Conservation (phyloP, 495 filamentous ascomycete species). For the Acidiella bohemica region DNA sequence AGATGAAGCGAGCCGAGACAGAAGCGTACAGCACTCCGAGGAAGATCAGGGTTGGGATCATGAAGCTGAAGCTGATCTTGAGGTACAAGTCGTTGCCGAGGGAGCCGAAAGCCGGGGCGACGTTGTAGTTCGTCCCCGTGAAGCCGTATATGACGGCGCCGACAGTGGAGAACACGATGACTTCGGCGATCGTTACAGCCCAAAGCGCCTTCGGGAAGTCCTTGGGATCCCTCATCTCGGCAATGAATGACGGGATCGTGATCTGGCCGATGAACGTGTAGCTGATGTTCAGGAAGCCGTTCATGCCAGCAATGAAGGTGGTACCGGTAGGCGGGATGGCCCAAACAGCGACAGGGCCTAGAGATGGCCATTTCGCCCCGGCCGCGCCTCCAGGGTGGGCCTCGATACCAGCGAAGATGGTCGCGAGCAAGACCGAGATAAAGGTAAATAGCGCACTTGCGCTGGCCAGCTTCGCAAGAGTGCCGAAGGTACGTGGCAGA, state of each 20-base stretch:
- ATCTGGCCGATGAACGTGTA: constrained; percentile 93
- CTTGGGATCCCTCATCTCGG: constrained; percentile 73
- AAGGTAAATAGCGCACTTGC: constrained; percentile 73
- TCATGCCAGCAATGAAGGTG: constrained; percentile 64
- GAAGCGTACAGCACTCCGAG: constrained; percentile 78
- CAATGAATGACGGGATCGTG: constrained; percentile 80
- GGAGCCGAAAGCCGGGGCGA: constrained; percentile 68
- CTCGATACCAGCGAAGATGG: constrained; percentile 64
- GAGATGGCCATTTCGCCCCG: constrained; percentile 25
- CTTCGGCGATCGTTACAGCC: constrained; percentile 71
- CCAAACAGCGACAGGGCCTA: constrained; percentile 48
- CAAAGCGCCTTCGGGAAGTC: constrained; percentile 86
- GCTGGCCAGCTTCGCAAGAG: constrained; percentile 62
- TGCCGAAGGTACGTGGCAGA: constrained; percentile 65
- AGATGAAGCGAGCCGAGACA: constrained; percentile 69
- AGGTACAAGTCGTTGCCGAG: constrained; percentile 56
- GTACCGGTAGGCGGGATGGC: constrained; percentile 51
- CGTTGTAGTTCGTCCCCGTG: constrained; percentile 74
- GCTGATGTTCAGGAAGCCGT: constrained; percentile 76
- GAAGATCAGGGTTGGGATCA: constrained; percentile 86
- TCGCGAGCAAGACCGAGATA: constrained; percentile 65
- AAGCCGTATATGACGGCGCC: constrained; percentile 66
- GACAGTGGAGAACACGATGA: constrained; percentile 66
- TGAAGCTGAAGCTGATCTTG: constrained; percentile 78
- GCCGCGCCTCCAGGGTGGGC: constrained; percentile 48